Evolutionary conservation across 2,329 filamentous ascomycete species (phyloP).

Genomic region (Ampelomyces quisqualis): DNA sequence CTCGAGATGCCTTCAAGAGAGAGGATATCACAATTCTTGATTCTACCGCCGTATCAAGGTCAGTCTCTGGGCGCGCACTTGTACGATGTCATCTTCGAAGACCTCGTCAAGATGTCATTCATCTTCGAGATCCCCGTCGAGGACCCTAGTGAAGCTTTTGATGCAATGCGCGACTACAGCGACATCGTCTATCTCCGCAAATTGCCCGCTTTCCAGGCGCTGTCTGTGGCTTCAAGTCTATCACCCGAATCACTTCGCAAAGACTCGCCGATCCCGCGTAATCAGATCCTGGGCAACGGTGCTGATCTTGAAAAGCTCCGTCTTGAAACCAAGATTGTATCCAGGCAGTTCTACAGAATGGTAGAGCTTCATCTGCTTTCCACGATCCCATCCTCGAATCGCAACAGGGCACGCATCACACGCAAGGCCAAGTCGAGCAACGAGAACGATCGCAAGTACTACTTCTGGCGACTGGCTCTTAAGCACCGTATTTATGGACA

Average conservation of each 20-base stretch:
- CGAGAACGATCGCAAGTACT: slow-evolving; percentile 63
- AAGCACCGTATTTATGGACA: slow-evolving; percentile 76
- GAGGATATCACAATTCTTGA: slow-evolving; percentile 88
- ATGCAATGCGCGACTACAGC: slow-evolving; percentile 73
- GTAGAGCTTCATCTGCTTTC: slow-evolving; percentile 73
- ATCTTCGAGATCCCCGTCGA: slow-evolving; percentile 88
- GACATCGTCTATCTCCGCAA: slow-evolving; percentile 67
- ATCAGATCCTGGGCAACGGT: slow-evolving; percentile 59
- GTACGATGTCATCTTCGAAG: slow-evolving; percentile 75
- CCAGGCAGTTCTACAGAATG: slow-evolving; percentile 72
- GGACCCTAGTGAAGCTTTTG: slow-evolving; percentile 86
- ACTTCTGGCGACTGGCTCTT: slow-evolving; percentile 71
- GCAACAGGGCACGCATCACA: slow-evolving; percentile 49
- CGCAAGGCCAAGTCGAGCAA: slow-evolving; percentile 52
- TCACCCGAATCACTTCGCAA: slow-evolving; percentile 55
- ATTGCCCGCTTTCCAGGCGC: slow-evolving; percentile 57
- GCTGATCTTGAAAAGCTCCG: slow-evolving; percentile 59
- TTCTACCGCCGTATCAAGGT: slow-evolving; percentile 83
- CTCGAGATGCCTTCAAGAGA: slow-evolving; percentile 71
- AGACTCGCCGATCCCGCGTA: slow-evolving; percentile 52
- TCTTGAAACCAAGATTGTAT: slow-evolving; percentile 66
- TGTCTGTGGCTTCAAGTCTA: slow-evolving; percentile 56
- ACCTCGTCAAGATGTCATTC: slow-evolving; percentile 65
- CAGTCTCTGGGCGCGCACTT: slow-evolving; percentile 76
- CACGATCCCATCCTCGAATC: slow-evolving; percentile 54